Conservation (phyloP, 257 asterid genomes). For the Solanum medicagineum region DNA sequence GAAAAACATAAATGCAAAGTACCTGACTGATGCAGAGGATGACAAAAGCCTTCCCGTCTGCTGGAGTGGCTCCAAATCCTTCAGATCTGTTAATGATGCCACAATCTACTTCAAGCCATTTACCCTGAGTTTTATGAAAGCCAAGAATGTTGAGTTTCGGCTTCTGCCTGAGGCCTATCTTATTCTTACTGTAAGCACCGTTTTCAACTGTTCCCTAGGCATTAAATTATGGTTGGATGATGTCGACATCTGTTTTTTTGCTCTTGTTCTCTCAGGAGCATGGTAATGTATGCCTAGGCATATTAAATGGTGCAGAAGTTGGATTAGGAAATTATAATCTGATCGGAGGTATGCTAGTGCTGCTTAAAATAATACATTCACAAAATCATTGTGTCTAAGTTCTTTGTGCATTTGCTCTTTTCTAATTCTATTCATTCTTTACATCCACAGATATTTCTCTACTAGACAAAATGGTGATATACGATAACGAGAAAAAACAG, state of each 20-base stretch:
- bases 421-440: not conserved
- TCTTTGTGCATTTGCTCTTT: not conserved
- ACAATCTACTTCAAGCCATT: constrained; percentile 55
- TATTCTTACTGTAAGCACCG: constrained; percentile 49
- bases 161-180: constrained; percentile 72
- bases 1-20: constrained; percentile 18
- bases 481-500: constrained; percentile 60
- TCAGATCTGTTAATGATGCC: constrained; percentile 47
- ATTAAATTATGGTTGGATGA: not conserved
- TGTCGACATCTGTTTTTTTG: not conserved
- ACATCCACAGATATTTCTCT: constrained; percentile 51
- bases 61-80: constrained; percentile 66
- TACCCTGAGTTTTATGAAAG: constrained; percentile 36
- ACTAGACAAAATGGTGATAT: constrained; percentile 80
- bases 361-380: not conserved
- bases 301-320: constrained; percentile 66
- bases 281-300: constrained; percentile 85
- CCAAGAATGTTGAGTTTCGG: constrained; percentile 33
- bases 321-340: constrained; percentile 49
- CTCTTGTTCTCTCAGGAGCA: constrained; percentile 34
- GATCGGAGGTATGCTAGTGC: constrained; percentile 55
- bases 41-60: constrained; percentile 75
- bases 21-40: constrained; percentile 30
- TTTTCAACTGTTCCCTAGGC: not conserved
- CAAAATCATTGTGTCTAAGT: not conserved